Base-by-base conservation (phyloP, 805 yeast species). In the Yarrowia sp. region DNA sequence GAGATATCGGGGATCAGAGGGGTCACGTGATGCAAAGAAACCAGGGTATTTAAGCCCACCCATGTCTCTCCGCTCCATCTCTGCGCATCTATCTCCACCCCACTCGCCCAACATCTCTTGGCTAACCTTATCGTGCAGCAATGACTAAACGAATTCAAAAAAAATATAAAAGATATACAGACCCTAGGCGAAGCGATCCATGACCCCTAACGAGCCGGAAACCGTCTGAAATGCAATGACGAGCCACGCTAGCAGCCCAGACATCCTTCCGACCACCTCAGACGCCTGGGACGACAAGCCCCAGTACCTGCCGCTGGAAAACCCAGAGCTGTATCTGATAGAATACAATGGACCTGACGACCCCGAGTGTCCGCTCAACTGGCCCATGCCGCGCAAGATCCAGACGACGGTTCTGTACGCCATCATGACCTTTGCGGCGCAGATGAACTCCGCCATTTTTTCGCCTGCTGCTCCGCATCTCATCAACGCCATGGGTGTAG, bases 361-460 rank as follows among this genome's bases (percentile, higher is more conserved):
- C 59, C 63, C 64, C 6, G 72, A 65, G 4, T 68, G 73, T 61
- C 76, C 76, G 12, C 64, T 68, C 47, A 64, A 72, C 42, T 73
- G 76, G 76, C 61, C 88, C 1, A 63, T 60, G 5, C 68, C 74
- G 68, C 77, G 81, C 55, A 87, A 85, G 70, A 84, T 88, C 84
- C 69, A 74, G 47, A 77, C 85, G 36, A 80, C 90, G 0, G 44
- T 78, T 44, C 73, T 83, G 9, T 76, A 85, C 9, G 84, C 89
- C 1, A 12, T 76, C 8, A 76, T 85, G 6, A 81, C 89, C 44
- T 77, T 86, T 63, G 79, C 83, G 61, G 83, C 86, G 41, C 86
- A 92, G 0, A 78, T 86, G 72, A 81, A 87, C 6, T 86, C 92
- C 0, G 87, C 91, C 0, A 78, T 82, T 51, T 88, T 86, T 79